phyloP scores from a whole-genome alignment of 768 basidiomycete genomes.

The Rhizopogon salebrosus region DNA sequence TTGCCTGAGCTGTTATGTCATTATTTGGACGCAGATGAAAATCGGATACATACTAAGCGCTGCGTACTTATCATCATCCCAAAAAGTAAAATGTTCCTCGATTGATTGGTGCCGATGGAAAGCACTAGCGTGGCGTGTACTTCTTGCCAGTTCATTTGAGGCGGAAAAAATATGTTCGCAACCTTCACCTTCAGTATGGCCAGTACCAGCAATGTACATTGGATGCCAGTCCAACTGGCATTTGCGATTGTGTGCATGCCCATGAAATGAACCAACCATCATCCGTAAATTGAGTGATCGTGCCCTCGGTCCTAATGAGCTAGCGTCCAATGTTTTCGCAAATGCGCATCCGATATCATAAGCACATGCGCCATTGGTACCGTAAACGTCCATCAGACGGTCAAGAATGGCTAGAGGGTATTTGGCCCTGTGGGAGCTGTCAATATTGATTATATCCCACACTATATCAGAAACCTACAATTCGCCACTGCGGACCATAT shows the following conservation, averaged over 20 bases:
- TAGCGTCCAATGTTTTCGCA: constrained; percentile 7
- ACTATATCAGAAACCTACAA: not conserved
- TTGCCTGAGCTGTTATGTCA: too few relatives aligned
- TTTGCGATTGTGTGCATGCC: constrained; percentile 21
- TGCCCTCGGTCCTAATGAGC: constrained; percentile 10
- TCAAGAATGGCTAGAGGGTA: constrained; percentile 16
- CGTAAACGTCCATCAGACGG: constrained; percentile 12
- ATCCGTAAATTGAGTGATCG: not conserved
- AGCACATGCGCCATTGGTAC: constrained; percentile 7
- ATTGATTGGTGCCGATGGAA: constrained; percentile 10
- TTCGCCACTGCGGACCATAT: not conserved
- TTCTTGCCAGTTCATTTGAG: constrained; percentile 3
- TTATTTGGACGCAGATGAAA: too few relatives aligned
- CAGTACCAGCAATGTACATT: constrained; percentile 8
- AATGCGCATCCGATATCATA: constrained; percentile 26
- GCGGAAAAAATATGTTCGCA: constrained; percentile 5
- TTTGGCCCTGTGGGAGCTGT: too few relatives aligned
- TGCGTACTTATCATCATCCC: constrained; percentile 17
- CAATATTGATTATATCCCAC: too few relatives aligned
- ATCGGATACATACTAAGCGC: constrained; percentile 15
- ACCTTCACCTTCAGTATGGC: constrained; percentile 6
- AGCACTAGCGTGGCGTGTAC: not conserved
- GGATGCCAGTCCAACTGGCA: constrained; percentile 27
- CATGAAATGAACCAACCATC: constrained; percentile 11
- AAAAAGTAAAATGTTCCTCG: constrained; percentile 14